Conservation (phyloP, 1,284 basidiomycete species). For the Ustilago bromivora region DNA sequence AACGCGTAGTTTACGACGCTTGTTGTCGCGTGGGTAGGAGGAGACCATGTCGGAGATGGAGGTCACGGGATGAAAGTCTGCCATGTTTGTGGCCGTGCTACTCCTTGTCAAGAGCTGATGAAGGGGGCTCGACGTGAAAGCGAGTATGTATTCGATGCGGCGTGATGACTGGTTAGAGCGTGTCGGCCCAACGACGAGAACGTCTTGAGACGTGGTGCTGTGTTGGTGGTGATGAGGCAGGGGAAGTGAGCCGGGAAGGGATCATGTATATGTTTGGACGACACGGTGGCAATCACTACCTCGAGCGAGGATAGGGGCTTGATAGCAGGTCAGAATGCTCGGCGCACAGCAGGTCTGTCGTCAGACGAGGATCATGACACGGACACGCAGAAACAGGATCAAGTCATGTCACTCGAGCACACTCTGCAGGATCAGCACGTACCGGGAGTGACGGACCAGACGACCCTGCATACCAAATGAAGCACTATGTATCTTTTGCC, state of each 20-base stretch:
- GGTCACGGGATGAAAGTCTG: background rate
- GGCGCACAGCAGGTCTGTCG: background rate
- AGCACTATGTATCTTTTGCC: background rate
- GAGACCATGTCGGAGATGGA: conserved; percentile 15
- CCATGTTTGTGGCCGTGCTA: conserved; percentile 7
- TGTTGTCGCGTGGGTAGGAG: conserved; percentile 51
- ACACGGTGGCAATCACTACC: background rate
- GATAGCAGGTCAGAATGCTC: background rate
- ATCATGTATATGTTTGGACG: background rate
- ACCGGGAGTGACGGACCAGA: background rate
- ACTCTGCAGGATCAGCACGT: background rate
- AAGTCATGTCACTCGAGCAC: conserved; percentile 1
- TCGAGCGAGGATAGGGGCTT: background rate
- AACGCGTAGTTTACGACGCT: conserved; percentile 67
- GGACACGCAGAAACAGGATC: background rate
- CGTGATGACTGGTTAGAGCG: background rate
- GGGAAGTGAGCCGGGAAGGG: background rate
- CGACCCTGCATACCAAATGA: conserved; percentile 1
- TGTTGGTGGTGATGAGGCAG: background rate
- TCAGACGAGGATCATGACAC: background rate
- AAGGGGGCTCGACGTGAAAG: background rate
- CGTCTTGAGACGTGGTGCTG: background rate
- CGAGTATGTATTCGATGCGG: background rate
- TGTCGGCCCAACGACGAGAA: background rate
- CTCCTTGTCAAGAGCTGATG: background rate